Conservation (phyloP, 2,329 filamentous ascomycete species). For the Fusarium solani-melongenae region DNA sequence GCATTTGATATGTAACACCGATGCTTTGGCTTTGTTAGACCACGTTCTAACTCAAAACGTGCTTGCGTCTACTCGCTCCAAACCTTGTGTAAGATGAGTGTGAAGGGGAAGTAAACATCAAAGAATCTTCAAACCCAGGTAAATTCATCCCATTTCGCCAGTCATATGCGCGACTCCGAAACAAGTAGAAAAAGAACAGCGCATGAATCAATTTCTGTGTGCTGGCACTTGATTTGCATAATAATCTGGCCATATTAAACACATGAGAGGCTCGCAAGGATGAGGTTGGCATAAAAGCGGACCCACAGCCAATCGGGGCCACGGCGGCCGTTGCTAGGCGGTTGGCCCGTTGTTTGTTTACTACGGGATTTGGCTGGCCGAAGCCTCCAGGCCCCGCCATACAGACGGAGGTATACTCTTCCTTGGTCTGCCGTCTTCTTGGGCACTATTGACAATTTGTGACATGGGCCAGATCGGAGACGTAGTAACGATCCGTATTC, state of each 20-base stretch:
- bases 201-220: conserved; percentile 19
- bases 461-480: conserved; percentile 19
- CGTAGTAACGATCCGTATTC: conserved; percentile 39
- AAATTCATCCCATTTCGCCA: not conserved
- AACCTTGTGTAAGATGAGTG: not conserved
- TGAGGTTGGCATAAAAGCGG: conserved; percentile 32
- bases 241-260: conserved; percentile 15
- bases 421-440: conserved; percentile 31
- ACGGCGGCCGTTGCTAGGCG: conserved; percentile 45
- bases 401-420: conserved; percentile 13
- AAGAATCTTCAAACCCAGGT: not conserved
- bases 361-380: conserved; percentile 31
- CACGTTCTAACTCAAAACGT: not conserved
- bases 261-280: conserved; percentile 34
- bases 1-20: not conserved
- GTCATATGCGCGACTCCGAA: not conserved
- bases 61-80: not conserved
- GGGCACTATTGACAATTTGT: conserved; percentile 38
- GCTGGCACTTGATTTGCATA: conserved; percentile 12
- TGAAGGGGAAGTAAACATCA: not conserved
- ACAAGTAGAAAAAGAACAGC: not conserved
- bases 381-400: conserved; percentile 38
- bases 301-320: conserved; percentile 33
- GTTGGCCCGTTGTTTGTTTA: conserved; percentile 51
- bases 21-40: not conserved